Evolutionary conservation across 768 basidiomycete genomes (phyloP).

Genomic region (Phaeotremella fagi): DNA sequence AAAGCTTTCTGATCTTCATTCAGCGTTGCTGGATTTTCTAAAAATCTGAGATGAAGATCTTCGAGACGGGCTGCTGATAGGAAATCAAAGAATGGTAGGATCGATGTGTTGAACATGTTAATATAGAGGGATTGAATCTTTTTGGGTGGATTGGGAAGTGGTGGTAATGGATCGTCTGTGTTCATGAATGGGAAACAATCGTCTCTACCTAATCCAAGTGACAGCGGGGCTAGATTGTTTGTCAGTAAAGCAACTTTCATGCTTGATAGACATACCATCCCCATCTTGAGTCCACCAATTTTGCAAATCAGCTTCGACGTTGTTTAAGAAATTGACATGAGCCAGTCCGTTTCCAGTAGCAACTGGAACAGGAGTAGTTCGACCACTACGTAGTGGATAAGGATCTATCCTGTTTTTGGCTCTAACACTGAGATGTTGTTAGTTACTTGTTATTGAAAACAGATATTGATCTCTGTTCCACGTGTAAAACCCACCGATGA

Average conservation of each 20-base stretch:
- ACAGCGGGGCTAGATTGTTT: not conserved
- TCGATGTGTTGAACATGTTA: not conserved
- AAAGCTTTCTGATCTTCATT: slow-evolving; percentile 14
- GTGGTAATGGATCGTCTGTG: not conserved
- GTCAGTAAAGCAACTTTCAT: not conserved
- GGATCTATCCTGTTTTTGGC: not conserved
- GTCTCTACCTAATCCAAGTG: not conserved
- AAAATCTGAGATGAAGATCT: slow-evolving; percentile 8
- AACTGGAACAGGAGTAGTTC: not conserved
- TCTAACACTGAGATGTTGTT: not conserved
- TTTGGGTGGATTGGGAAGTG: not conserved
- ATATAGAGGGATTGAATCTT: not conserved
- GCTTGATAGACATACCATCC: not conserved
- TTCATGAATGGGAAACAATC: not conserved
- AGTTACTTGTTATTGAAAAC: too few species aligned
- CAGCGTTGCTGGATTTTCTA: slow-evolving; percentile 7
- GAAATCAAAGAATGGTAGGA: not conserved
- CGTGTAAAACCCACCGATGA: not conserved
- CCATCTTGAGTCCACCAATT: not conserved
- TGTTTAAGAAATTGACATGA: not conserved
- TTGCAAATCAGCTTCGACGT: not conserved
- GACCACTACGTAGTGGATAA: not conserved
- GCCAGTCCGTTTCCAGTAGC: not conserved
- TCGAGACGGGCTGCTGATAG: slow-evolving; percentile 6
- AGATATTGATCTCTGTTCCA: not conserved